Percentiles rank a stretch among this genome's conserved stretches.
phyloP scores from a whole-genome alignment of 192 early-diverging fungal genomes.

The Dispira parvispora region DNA sequence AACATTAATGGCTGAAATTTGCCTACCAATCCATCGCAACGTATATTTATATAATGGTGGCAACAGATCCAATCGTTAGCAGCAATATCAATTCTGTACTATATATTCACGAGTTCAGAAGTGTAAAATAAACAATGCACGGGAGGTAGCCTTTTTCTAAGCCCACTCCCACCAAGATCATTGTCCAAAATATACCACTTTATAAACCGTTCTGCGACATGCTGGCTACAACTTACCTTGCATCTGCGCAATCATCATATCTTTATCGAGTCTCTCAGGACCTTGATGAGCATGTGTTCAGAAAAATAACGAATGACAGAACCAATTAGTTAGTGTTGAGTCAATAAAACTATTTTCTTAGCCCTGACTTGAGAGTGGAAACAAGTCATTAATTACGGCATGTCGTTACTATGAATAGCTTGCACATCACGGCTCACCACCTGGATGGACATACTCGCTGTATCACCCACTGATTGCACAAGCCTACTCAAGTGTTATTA shows the following conservation, averaged over 20 bases:
- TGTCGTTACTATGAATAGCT: background rate
- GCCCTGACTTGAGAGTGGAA: background rate
- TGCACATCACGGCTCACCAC: background rate
- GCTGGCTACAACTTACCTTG: slow-evolving; percentile 27
- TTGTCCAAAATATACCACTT: slow-evolving; percentile 2
- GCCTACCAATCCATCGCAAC: slow-evolving; percentile 15
- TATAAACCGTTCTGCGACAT: background rate
- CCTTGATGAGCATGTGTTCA: too few species aligned
- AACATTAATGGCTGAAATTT: slow-evolving; percentile 46
- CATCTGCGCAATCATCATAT: slow-evolving; percentile 50
- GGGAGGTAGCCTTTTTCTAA: background rate
- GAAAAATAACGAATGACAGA: too few species aligned
- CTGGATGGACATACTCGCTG: background rate
- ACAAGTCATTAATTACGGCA: background rate
- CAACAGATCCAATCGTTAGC: background rate
- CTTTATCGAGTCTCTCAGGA: slow-evolving; percentile 43
- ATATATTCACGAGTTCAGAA: background rate
- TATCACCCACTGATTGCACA: background rate
- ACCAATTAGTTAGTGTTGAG: too few species aligned
- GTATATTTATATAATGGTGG: background rate
- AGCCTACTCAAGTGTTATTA: background rate
- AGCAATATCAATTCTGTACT: background rate
- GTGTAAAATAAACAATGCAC: background rate
- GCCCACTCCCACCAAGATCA: background rate
- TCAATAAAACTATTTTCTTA: background rate